These are phyloP conservation scores for Circinella minor DNA, from an alignment of 371 early-diverging fungal genomes.

Conservation along the genomic window DNA sequence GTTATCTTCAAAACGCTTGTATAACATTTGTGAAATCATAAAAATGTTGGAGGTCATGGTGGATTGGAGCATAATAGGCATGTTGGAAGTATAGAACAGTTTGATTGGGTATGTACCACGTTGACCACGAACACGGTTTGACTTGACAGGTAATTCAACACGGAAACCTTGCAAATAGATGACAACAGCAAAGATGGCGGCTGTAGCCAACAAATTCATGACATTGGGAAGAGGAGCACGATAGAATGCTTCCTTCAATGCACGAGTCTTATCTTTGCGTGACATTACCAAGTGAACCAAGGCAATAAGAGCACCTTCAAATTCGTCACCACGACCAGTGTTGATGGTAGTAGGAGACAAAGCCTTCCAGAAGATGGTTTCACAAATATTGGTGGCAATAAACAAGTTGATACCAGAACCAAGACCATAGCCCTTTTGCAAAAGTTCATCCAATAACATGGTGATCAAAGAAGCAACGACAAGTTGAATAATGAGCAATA, in stretches of 20 bases:
- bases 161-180: slow-evolving; percentile 99
- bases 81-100: slow-evolving; percentile 99
- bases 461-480: slow-evolving; percentile 97
- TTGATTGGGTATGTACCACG: slow-evolving; percentile 98
- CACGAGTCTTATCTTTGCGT: slow-evolving; percentile 97
- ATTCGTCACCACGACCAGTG: slow-evolving; percentile 98
- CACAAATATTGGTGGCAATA: slow-evolving; percentile 99
- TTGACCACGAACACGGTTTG: slow-evolving; percentile 95
- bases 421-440: slow-evolving; percentile 99
- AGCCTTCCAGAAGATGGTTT: slow-evolving; percentile 99
- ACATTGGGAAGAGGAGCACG: slow-evolving; percentile 97
- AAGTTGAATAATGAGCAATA: slow-evolving; percentile 95
- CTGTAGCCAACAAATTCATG: slow-evolving; percentile 91
- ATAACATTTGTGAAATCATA: slow-evolving; percentile 96
- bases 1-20: slow-evolving; percentile 94
- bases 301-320: slow-evolving; percentile 98
- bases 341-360: slow-evolving; percentile 97
- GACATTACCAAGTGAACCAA: slow-evolving; percentile 95
- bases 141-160: slow-evolving; percentile 99
- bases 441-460: slow-evolving; percentile 98
- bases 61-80: slow-evolving; percentile 99
- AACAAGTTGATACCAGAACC: slow-evolving; percentile 99
- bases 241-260: slow-evolving; percentile 98
- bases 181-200: slow-evolving; percentile 92
- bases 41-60: slow-evolving; percentile 96